phyloP scores from a whole-genome alignment of 352 stramenopile genomes.

The Phytophthora cryptogea region DNA sequence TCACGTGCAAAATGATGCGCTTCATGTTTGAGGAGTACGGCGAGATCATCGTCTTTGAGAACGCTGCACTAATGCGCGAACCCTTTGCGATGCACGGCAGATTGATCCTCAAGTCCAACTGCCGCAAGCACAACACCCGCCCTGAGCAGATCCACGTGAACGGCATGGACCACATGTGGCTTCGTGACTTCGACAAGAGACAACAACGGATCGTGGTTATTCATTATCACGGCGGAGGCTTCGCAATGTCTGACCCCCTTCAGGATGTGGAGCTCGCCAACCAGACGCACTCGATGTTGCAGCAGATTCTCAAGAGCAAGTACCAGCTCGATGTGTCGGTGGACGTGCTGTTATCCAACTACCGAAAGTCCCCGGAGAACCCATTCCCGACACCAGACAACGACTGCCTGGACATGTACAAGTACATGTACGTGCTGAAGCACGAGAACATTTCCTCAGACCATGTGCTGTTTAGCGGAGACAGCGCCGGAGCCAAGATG shows the following conservation, averaged over 20 bases:
- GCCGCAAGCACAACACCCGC: conserved; percentile 14
- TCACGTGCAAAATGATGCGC: conserved; percentile 32
- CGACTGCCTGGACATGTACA: conserved; percentile 27
- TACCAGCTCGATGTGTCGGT: conserved; percentile 22
- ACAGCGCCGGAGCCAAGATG: conserved; percentile 28
- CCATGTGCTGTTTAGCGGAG: conserved; percentile 24
- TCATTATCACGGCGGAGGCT: conserved; percentile 29
- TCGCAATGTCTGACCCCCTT: conserved; percentile 30
- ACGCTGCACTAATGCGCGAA: conserved; percentile 8
- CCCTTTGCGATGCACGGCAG: conserved; percentile 27
- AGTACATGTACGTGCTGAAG: conserved; percentile 15
- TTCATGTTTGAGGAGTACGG: conserved; percentile 37
- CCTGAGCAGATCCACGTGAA: conserved; percentile 21
- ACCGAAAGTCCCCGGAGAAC: conserved; percentile 28
- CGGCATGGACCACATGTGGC: conserved; percentile 28
- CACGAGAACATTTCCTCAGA: conserved; percentile 17
- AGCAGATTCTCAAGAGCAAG: conserved; percentile 30
- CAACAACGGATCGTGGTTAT: conserved; percentile 27
- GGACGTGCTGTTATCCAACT: conserved; percentile 29
- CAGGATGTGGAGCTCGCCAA: conserved; percentile 33
- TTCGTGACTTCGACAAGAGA: conserved; percentile 24
- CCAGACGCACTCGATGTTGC: conserved; percentile 30
- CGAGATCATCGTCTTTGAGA: conserved; percentile 26
- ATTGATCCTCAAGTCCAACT: conserved; percentile 31
- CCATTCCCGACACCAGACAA: conserved; percentile 28